Evolutionary conservation across 192 early-diverging fungal species (phyloP).

Genomic region (Backusella westeae): DNA sequence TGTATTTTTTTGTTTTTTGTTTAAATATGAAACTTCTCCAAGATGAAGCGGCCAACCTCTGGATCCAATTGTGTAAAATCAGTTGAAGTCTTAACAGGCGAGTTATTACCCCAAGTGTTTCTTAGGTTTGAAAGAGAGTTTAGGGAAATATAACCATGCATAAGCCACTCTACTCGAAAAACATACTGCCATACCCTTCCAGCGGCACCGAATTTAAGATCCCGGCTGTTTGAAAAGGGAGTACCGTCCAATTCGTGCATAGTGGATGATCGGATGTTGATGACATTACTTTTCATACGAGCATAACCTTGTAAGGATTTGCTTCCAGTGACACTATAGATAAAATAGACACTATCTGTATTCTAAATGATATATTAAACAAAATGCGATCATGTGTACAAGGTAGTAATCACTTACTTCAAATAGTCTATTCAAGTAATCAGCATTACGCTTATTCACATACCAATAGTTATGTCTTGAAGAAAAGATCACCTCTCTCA

Average conservation of each 20-base stretch:
- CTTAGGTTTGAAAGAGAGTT: background rate
- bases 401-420: background rate
- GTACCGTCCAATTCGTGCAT: background rate
- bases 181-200: constrained; percentile 1
- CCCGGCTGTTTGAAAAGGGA: background rate
- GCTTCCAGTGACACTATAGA: background rate
- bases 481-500: background rate
- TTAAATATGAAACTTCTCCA: background rate
- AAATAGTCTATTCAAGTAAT: background rate
- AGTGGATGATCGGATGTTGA: background rate
- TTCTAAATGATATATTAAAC: background rate
- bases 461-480: background rate
- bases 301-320: constrained; percentile 9
- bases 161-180: background rate
- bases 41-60: background rate
- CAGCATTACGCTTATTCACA: background rate
- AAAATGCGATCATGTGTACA: background rate
- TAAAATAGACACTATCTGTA: background rate
- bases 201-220: background rate
- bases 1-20: background rate
- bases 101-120: background rate
- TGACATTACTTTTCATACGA: background rate
- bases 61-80: constrained; percentile 4
- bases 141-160: background rate
- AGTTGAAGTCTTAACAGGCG: background rate